Percentiles rank a stretch among this genome's conserved stretches.
phyloP scores from a whole-genome alignment of 176 grass and related monocot species.

The Zoysia pacifica region DNA sequence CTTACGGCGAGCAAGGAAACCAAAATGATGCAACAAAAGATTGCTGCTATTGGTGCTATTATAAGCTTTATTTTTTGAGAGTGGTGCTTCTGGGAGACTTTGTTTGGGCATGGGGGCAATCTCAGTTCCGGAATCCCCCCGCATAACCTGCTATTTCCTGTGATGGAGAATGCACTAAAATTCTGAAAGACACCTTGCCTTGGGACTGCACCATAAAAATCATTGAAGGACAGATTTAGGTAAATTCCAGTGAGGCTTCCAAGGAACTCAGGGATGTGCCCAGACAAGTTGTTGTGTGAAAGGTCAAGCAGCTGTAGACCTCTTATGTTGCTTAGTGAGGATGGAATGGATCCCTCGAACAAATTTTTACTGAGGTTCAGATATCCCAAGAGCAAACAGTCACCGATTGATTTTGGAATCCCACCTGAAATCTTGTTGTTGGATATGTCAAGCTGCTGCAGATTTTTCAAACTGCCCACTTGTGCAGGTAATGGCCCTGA shows the following conservation, averaged over 20 bases:
- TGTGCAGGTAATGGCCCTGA: background rate
- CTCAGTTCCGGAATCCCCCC: background rate
- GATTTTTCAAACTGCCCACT: background rate
- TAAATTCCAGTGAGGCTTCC: background rate
- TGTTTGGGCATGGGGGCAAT: background rate
- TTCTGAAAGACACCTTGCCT: constrained; percentile 1
- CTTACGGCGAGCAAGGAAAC: background rate
- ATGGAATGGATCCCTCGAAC: background rate
- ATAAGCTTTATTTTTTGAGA: background rate
- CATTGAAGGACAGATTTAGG: constrained; percentile 6
- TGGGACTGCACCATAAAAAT: constrained; percentile 1
- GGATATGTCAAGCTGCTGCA: background rate
- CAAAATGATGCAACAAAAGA: background rate
- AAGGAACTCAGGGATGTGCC: background rate
- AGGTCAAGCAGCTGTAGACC: background rate
- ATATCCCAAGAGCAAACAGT: background rate
- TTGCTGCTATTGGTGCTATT: background rate
- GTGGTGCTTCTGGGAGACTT: background rate
- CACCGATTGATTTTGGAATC: background rate
- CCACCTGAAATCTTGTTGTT: background rate
- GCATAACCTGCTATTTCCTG: background rate
- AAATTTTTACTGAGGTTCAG: background rate
- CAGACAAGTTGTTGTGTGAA: constrained; percentile 4
- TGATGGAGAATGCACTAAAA: background rate
- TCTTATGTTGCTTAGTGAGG: background rate